These are phyloP conservation scores for Aspergillus sp. DNA, from an alignment of 2,329 filamentous ascomycete genomes.

Conservation along the genomic window DNA sequence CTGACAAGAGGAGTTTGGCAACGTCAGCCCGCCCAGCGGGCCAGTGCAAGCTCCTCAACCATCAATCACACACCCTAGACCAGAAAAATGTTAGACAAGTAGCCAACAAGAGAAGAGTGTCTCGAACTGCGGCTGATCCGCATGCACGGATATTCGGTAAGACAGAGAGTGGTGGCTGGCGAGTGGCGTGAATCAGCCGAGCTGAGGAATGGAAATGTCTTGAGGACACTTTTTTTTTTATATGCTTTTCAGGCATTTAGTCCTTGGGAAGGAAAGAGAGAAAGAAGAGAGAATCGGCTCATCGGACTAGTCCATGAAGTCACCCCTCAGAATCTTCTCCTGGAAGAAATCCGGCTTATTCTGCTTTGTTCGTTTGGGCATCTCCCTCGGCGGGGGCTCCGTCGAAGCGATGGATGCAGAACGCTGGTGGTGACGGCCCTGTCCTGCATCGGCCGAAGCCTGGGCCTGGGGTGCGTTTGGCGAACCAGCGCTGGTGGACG, in stretches of 20 bases:
- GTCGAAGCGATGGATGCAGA: constrained; percentile 42
- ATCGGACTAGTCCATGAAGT: constrained; percentile 75
- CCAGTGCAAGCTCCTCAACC: too few relatives aligned
- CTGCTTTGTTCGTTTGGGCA: constrained; percentile 39
- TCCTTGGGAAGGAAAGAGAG: neutral
- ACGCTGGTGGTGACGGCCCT: constrained; percentile 24
- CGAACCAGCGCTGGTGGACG: constrained; percentile 31
- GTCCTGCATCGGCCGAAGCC: constrained; percentile 28
- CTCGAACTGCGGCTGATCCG: neutral
- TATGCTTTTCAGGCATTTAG: neutral
- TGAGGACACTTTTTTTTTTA: neutral
- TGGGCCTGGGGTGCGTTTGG: constrained; percentile 18
- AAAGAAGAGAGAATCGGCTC: constrained; percentile 5
- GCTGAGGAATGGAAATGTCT: neutral
- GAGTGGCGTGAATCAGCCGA: neutral
- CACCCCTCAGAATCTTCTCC: constrained; percentile 92
- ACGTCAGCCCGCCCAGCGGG: too few relatives aligned
- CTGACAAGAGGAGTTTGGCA: too few relatives aligned
- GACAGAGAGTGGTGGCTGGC: too few relatives aligned
- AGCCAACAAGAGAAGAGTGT: neutral
- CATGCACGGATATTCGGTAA: neutral
- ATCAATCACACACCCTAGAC: too few relatives aligned
- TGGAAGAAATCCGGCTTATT: constrained; percentile 87
- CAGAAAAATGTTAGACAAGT: neutral
- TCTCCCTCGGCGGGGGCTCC: constrained; percentile 44